Base-by-base conservation (phyloP, 371 early-diverging fungal species). In the Rhizopus microsporus region DNA sequence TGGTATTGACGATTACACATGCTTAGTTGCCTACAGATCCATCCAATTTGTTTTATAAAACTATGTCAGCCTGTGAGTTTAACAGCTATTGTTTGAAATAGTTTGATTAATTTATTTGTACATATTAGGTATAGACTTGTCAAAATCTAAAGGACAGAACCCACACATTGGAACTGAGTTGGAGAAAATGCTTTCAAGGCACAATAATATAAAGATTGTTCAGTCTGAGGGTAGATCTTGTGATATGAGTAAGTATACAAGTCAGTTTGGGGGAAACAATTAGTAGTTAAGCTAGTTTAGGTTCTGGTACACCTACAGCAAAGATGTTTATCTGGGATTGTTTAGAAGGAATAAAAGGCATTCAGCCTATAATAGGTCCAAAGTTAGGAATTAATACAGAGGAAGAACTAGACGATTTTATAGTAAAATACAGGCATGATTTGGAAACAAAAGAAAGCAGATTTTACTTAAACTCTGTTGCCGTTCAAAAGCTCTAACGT, bases 291-390 rank as follows among this genome's bases (percentile, higher is more conserved):
- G 23, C 23, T 23, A 23, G 23, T 23, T 23, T 23, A 67, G 62
- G 51, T 34, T 54, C 54, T 0, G 40, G 62, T 10, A 62, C 62
- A 7, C 33, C 33, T 39, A 54, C 56, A n/a, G 50, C 67, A 10
- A 57, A 54, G 33, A 67, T 62, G 37, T 67, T 67, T 17, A 6
- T 67, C 10, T 67, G 67, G 67, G 57, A 62, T 38, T 67, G 67
- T 58, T 46, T 55, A 40, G 56, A 61, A 7, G 59, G 48, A 9
- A 6, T 58, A 13, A 67, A 55, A 34, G 56, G 59, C 15, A 51
- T 54, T 49, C 30, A 58, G 40, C 56, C 61, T 42, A 45, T 57
- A 1, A 7, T 67, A 5, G 59, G 59, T 1, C 67, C 67, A 9
- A 54, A 37, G 3, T 35, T 67, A 1, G 67, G 62, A 3, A 9